Evolutionary conservation across 345 rosid genomes (phyloP).

Genomic region (Arabidopsis arenosa): DNA sequence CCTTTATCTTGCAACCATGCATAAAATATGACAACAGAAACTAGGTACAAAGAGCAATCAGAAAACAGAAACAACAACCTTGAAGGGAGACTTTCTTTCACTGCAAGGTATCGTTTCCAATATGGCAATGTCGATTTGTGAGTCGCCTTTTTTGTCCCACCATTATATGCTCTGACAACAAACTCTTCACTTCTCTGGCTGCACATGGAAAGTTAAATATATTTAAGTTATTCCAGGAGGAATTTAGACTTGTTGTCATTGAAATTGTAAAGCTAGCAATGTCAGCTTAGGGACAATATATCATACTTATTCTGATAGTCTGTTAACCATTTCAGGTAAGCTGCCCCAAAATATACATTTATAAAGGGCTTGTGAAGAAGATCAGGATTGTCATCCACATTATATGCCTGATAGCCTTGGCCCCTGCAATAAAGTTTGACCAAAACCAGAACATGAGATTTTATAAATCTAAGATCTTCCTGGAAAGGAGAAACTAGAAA

Average conservation of each 20-base stretch:
- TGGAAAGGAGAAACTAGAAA: slow-evolving; percentile 17
- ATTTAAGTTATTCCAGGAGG: background rate
- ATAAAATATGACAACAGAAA: slow-evolving; percentile 15
- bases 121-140: slow-evolving; percentile 84
- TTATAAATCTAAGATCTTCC: background rate
- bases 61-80: slow-evolving; percentile 53
- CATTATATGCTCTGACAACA: slow-evolving; percentile 78
- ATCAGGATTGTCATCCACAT: slow-evolving; percentile 63
- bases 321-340: slow-evolving; percentile 84
- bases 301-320: slow-evolving; percentile 71
- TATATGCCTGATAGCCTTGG: slow-evolving; percentile 60
- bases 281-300: background rate
- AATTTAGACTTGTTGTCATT: background rate
- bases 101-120: slow-evolving; percentile 82
- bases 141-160: slow-evolving; percentile 81
- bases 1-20: slow-evolving; percentile 11
- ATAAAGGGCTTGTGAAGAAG: slow-evolving; percentile 79
- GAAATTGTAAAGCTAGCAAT: slow-evolving; percentile 15
- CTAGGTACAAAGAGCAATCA: slow-evolving; percentile 11
- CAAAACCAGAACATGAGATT: slow-evolving; percentile 30
- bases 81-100: slow-evolving; percentile 77
- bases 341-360: slow-evolving; percentile 85
- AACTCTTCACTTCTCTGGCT: slow-evolving; percentile 93
- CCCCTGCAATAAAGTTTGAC: slow-evolving; percentile 58
- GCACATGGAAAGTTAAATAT: slow-evolving; percentile 41